Percentiles rank a stretch among this genome's conserved stretches.
phyloP scores from a whole-genome alignment of 345 rosid genomes.

The Syzygium grande region DNA sequence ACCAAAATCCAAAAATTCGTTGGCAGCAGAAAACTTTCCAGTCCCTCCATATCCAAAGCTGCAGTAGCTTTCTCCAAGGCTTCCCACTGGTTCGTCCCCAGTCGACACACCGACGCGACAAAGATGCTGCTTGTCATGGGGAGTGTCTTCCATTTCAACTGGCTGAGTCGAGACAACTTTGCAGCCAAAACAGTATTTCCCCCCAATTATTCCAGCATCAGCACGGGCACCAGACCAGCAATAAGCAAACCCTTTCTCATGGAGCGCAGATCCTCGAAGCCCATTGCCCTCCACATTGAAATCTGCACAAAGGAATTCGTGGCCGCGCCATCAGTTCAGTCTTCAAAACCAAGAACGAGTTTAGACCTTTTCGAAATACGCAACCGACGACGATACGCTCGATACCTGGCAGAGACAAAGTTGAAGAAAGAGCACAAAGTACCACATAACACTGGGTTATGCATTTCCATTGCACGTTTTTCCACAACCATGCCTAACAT shows the following conservation, averaged over 20 bases:
- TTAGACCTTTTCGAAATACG: background rate
- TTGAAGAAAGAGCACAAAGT: background rate
- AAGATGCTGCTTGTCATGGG: constrained; percentile 20
- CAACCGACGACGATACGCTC: accelerated
- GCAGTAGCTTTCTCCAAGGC: constrained; percentile 17
- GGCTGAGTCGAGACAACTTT: constrained; percentile 10
- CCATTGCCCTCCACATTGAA: constrained; percentile 17
- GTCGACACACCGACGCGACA: constrained; percentile 21
- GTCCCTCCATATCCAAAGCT: constrained; percentile 34
- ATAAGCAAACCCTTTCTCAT: constrained; percentile 25
- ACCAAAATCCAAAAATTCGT: constrained; percentile 14
- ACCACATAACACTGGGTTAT: accelerated
- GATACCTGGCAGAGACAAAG: background rate
- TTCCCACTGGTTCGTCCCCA: constrained; percentile 19
- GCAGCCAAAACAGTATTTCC: constrained; percentile 27
- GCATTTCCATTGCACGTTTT: background rate
- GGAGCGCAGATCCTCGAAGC: constrained; percentile 17
- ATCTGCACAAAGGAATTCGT: background rate
- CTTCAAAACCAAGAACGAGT: background rate
- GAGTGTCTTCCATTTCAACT: constrained; percentile 24
- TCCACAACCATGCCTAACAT: background rate
- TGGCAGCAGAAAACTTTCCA: constrained; percentile 16
- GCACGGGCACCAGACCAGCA: constrained; percentile 35
- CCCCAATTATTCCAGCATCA: constrained; percentile 18
- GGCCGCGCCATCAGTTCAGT: background rate